These are phyloP conservation scores for Plasmopara muralis DNA, from an alignment of 352 stramenopile genomes.

Conservation along the genomic window DNA sequence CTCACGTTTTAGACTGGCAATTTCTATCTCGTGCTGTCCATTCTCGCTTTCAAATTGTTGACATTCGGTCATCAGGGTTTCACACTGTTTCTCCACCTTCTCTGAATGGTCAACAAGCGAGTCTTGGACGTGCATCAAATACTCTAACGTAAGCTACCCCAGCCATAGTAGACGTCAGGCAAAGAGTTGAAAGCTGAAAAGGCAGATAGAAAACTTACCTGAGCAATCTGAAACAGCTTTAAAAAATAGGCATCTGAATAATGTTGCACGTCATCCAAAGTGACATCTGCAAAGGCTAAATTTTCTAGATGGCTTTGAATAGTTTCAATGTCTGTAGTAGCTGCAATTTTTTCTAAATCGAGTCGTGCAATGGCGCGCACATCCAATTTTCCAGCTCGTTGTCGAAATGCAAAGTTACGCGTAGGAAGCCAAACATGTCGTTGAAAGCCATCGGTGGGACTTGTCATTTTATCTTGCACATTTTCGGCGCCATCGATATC, in stretches of 20 bases:
- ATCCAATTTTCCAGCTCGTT: constrained; percentile 69
- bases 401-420: constrained; percentile 68
- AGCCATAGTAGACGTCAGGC: constrained; percentile 1
- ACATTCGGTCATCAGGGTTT: constrained; percentile 50
- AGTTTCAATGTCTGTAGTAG: constrained; percentile 66
- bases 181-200: neutral
- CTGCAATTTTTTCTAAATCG: constrained; percentile 63
- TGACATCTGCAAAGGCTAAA: constrained; percentile 74
- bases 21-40: constrained; percentile 46
- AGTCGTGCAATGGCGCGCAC: constrained; percentile 60
- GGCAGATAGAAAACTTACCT: constrained; percentile 25
- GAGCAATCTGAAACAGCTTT: constrained; percentile 80
- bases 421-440: constrained; percentile 63
- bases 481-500: constrained; percentile 10
- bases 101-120: constrained; percentile 64
- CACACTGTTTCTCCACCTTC: constrained; percentile 61
- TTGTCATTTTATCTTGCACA: constrained; percentile 16
- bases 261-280: constrained; percentile 73
- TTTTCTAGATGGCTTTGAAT: constrained; percentile 79
- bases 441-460: constrained; percentile 9
- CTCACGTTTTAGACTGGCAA: constrained; percentile 61
- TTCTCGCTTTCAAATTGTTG: constrained; percentile 61
- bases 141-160: constrained; percentile 68
- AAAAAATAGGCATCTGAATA: constrained; percentile 84
- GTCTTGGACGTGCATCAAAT: constrained; percentile 78